Conservation (phyloP, 331 rosid species). For the Quercus tomentella region DNA sequence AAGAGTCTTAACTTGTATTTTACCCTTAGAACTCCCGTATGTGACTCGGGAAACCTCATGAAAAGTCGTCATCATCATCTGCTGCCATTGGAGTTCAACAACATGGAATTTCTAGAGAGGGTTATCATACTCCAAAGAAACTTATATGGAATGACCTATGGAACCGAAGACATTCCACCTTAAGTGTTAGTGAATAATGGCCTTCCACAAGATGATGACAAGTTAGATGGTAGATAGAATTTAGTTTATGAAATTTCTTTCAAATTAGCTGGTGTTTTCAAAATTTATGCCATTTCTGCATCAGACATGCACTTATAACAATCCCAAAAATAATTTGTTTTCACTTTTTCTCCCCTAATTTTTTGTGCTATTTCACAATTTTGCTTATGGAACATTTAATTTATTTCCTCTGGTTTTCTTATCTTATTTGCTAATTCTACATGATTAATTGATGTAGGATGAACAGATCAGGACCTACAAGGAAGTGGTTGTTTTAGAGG, state of each 20-base stretch:
- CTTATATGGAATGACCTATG: conserved; percentile 12
- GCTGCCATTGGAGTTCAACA: conserved; percentile 25
- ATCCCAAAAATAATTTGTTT: too few species aligned
- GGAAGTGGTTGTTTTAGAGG: conserved; percentile 84
- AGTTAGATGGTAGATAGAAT: conserved; percentile 30
- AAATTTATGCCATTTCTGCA: neutral
- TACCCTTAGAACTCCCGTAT: too few species aligned
- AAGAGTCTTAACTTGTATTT: too few species aligned
- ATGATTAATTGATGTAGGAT: conserved; percentile 52
- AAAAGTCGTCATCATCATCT: conserved; percentile 1
- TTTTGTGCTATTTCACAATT: too few species aligned
- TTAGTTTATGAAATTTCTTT: neutral
- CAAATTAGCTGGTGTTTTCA: neutral
- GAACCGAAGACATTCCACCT: conserved; percentile 19
- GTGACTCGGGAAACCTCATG: too few species aligned
- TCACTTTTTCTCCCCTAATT: too few species aligned
- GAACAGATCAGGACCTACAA: conserved; percentile 68
- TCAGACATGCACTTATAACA: neutral
- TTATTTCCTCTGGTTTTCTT: neutral
- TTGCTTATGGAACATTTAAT: too few species aligned
- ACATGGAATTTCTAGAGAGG: conserved; percentile 16
- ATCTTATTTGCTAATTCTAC: conserved; percentile 15
- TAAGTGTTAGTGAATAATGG: conserved; percentile 28
- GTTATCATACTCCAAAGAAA: neutral
- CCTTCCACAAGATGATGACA: conserved; percentile 25